phyloP scores from a whole-genome alignment of 768 basidiomycete genomes.

The Panaeolus cyanescens region DNA sequence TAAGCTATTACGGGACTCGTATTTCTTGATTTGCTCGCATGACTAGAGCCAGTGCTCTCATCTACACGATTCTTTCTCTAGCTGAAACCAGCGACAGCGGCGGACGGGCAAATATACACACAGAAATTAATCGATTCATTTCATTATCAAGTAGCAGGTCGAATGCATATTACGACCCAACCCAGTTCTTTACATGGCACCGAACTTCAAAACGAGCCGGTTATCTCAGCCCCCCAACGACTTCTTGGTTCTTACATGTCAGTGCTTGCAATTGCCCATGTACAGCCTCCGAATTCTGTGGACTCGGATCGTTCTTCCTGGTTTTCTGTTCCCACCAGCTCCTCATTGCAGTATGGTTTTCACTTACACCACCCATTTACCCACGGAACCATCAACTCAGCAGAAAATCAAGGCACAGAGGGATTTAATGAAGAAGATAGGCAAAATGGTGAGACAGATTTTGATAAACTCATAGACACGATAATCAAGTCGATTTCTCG shows the following conservation, averaged over 20 bases:
- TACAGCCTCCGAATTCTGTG: not conserved
- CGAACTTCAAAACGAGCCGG: not conserved
- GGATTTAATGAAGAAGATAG: not conserved
- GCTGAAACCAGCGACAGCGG: not conserved
- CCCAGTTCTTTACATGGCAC: not conserved
- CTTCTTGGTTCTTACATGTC: not conserved
- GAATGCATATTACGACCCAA: not conserved
- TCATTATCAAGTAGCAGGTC: not conserved
- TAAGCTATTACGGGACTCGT: no score
- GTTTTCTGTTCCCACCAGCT: not conserved
- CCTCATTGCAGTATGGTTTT: not conserved
- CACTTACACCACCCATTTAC: not conserved
- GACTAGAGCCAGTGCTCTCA: no score
- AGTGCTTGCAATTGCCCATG: not conserved
- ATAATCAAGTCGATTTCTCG: not conserved
- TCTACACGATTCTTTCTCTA: not conserved
- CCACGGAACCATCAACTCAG: not conserved
- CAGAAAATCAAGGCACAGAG: conserved; percentile 1
- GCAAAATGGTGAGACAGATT: not conserved
- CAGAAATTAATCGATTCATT: not conserved
- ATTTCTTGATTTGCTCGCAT: no score
- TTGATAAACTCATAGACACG: no score
- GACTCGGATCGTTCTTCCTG: not conserved
- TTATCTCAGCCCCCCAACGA: not conserved
- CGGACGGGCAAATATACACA: not conserved